These are phyloP conservation scores for Gentiana straminea DNA, from an alignment of 257 asterid genomes.

Conservation along the genomic window DNA sequence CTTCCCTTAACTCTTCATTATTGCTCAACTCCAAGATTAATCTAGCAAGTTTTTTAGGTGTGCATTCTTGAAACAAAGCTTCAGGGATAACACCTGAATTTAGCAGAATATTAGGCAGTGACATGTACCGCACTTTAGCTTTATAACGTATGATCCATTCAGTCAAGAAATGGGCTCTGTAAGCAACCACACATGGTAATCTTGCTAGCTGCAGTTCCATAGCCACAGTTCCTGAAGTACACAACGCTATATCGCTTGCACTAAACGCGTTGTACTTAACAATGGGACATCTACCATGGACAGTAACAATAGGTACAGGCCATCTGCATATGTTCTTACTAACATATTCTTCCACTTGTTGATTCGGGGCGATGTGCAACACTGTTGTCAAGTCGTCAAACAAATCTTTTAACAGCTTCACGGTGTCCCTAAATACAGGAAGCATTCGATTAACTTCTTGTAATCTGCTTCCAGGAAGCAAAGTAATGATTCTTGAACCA, in stretches of 20 bases:
- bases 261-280: conserved; percentile 57
- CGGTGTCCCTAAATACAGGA: conserved; percentile 47
- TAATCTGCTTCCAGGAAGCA: conserved; percentile 95
- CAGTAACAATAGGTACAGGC: conserved; percentile 52
- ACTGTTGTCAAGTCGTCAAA: conserved; percentile 41
- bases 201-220: conserved; percentile 92
- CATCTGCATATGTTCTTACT: conserved; percentile 32
- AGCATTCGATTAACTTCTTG: conserved; percentile 92
- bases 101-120: conserved; percentile 79
- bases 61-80: conserved; percentile 73
- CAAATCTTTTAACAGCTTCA: conserved; percentile 42
- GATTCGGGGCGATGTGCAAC: conserved; percentile 82
- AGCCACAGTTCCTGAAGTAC: conserved; percentile 93
- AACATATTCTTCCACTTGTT: conserved; percentile 52
- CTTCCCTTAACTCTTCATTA: conserved; percentile 41
- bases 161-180: conserved; percentile 78
- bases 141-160: conserved; percentile 73
- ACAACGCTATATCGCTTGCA: conserved; percentile 37
- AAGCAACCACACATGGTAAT: conserved; percentile 84
- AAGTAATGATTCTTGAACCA: conserved; percentile 59
- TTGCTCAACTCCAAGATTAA: conserved; percentile 55
- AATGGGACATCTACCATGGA: conserved; percentile 54
- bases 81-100: conserved; percentile 72
- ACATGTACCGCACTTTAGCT: conserved; percentile 72
- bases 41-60: conserved; percentile 51